These are phyloP conservation scores for Microsporum canis DNA, from an alignment of 2,329 filamentous ascomycete species.

Conservation along the genomic window DNA sequence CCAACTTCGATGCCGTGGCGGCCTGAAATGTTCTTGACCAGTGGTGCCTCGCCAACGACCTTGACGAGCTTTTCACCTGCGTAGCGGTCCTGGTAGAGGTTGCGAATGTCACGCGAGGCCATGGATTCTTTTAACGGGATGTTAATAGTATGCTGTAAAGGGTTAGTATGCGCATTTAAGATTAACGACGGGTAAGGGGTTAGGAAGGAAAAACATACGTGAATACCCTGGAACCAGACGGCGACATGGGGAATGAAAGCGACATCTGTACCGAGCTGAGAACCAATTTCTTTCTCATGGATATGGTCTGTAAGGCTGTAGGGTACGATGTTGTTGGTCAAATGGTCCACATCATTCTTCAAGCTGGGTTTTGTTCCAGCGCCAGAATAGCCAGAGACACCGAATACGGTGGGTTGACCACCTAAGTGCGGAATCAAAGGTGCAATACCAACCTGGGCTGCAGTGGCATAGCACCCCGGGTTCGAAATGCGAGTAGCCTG, in stretches of 20 bases:
- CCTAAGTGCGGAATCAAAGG: constrained; percentile 68
- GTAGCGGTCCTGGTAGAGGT: constrained; percentile 91
- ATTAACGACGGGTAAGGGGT: constrained; percentile 5
- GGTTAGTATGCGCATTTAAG: constrained; percentile 5
- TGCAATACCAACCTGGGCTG: constrained; percentile 77
- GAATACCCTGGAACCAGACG: constrained; percentile 94
- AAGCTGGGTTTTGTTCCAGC: constrained; percentile 88
- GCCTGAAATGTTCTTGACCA: constrained; percentile 71
- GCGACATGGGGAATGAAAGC: constrained; percentile 90
- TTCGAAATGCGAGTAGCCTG: constrained; percentile 75
- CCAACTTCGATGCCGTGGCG: constrained; percentile 90
- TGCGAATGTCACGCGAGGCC: constrained; percentile 82
- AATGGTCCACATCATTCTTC: constrained; percentile 78
- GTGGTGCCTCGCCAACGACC: constrained; percentile 74
- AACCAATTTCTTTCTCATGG: constrained; percentile 81
- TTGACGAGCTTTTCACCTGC: constrained; percentile 93
- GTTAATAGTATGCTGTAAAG: constrained; percentile 63
- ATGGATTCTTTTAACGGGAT: constrained; percentile 78
- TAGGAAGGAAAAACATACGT: constrained; percentile 34
- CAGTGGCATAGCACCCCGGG: constrained; percentile 92
- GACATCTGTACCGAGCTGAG: constrained; percentile 61
- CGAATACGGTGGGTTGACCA: constrained; percentile 72
- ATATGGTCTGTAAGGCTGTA: constrained; percentile 91
- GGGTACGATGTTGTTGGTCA: constrained; percentile 79
- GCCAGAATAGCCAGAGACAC: constrained; percentile 86